These are phyloP conservation scores for Lolium multiflorum DNA, from an alignment of 176 grass and related monocot species.

Conservation along the genomic window DNA sequence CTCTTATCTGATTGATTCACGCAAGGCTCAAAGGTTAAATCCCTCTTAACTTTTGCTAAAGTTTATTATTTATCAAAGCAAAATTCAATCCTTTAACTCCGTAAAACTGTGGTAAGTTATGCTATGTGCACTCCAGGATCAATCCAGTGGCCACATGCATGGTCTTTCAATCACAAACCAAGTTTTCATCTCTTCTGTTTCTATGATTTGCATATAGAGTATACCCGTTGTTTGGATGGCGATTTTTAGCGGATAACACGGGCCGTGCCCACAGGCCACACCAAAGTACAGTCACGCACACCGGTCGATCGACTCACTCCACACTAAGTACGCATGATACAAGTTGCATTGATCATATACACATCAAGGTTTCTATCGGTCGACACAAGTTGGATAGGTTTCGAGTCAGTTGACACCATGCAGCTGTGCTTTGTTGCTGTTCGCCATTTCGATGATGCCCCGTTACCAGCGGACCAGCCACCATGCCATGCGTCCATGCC, in stretches of 20 bases:
- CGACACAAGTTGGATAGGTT: constrained; percentile 2
- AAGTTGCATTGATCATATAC: constrained; percentile 9
- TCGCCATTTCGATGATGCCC: background rate
- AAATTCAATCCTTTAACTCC: too few species aligned
- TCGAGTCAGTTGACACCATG: constrained; percentile 44
- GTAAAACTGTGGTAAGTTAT: too few species aligned
- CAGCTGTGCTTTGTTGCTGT: background rate
- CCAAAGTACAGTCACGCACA: constrained; percentile 6
- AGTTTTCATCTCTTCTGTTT: background rate
- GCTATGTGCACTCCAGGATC: too few species aligned
- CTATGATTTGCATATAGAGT: background rate
- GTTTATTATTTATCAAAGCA: too few species aligned
- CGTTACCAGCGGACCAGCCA: constrained; percentile 7
- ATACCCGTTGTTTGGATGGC: background rate
- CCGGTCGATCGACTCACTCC: background rate
- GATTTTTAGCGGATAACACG: background rate
- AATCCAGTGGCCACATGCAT: background rate
- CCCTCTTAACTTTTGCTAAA: too few species aligned
- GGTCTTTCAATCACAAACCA: background rate
- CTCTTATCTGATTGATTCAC: too few species aligned
- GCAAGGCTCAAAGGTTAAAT: too few species aligned
- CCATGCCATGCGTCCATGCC: background rate
- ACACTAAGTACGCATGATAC: constrained; percentile 18
- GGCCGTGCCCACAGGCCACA: constrained; percentile 26
- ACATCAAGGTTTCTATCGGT: background rate